Evolutionary conservation across 176 grass and related monocot genomes (phyloP).

Genomic region (Aegilops speltoides): DNA sequence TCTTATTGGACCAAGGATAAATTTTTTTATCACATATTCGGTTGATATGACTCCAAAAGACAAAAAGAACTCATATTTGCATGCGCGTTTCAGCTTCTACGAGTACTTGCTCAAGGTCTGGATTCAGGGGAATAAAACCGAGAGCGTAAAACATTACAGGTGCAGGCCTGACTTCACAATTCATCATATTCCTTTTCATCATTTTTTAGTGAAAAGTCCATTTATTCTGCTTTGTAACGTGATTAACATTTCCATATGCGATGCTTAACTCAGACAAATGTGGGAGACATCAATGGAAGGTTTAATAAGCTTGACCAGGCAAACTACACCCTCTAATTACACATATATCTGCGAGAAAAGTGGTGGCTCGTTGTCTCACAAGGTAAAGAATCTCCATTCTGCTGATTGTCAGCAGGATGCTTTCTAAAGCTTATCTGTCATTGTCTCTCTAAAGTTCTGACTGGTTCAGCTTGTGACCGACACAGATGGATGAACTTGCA

Average conservation of each 20-base stretch:
- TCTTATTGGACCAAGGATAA: slow-evolving; percentile 11
- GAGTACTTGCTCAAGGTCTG: slow-evolving; percentile 99
- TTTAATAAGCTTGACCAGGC: slow-evolving; percentile 75
- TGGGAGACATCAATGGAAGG: slow-evolving; percentile 99
- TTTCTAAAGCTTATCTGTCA: slow-evolving; percentile 24
- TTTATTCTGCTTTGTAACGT: slow-evolving; percentile 12
- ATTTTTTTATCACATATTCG: slow-evolving; percentile 7
- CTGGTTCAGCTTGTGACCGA: slow-evolving; percentile 28
- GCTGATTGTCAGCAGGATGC: slow-evolving; percentile 20
- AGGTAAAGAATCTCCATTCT: slow-evolving; percentile 49
- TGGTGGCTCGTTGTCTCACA: slow-evolving; percentile 81
- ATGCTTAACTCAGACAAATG: slow-evolving; percentile 75
- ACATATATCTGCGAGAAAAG: slow-evolving; percentile 95
- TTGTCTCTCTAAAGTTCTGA: slow-evolving; percentile 28
- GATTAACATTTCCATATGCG: slow-evolving; percentile 16
- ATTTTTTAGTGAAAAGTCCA: slow-evolving; percentile 8
- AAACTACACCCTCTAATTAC: slow-evolving; percentile 89
- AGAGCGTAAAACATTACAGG: slow-evolving; percentile 95
- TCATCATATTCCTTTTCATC: neutral
- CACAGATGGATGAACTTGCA: slow-evolving; percentile 99
- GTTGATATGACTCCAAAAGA: neutral
- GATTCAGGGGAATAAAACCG: slow-evolving; percentile 98
- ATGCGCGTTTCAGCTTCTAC: slow-evolving; percentile 75
- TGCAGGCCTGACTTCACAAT: slow-evolving; percentile 35
- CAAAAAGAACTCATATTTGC: slow-evolving; percentile 18